These are phyloP conservation scores for Metschnikowia hibisci DNA, from an alignment of 805 yeast species.

Conservation along the genomic window DNA sequence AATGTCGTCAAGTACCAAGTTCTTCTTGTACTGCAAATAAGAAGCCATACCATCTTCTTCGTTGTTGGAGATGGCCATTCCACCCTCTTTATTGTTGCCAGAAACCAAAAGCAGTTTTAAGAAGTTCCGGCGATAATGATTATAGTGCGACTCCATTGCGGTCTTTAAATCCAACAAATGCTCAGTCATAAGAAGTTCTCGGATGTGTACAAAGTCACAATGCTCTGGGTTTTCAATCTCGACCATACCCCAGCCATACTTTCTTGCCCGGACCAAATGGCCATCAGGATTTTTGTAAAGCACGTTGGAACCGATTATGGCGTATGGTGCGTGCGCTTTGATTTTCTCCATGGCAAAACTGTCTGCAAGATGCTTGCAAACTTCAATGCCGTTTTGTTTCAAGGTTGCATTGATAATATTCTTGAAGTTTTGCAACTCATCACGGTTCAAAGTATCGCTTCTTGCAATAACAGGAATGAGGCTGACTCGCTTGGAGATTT, in stretches of 20 bases:
- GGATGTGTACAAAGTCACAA: constrained; percentile 70
- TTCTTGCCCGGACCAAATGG: constrained; percentile 49
- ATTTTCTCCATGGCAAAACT: constrained; percentile 28
- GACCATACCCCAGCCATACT: constrained; percentile 80
- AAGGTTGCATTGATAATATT: constrained; percentile 47
- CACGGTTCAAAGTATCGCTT: constrained; percentile 66
- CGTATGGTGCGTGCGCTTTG: constrained; percentile 55
- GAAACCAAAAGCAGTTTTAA: constrained; percentile 45
- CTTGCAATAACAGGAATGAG: constrained; percentile 79
- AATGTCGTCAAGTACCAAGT: constrained; percentile 14
- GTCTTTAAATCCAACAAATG: constrained; percentile 73
- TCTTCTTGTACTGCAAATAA: constrained; percentile 15
- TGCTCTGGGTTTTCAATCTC: constrained; percentile 75
- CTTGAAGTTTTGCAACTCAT: constrained; percentile 55
- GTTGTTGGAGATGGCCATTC: not conserved
- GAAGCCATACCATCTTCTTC: constrained; percentile 20
- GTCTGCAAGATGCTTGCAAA: constrained; percentile 30
- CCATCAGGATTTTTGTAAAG: constrained; percentile 23
- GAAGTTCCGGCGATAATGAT: constrained; percentile 58
- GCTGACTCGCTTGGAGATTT: constrained; percentile 67
- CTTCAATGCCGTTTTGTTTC: constrained; percentile 48
- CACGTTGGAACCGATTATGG: constrained; percentile 65
- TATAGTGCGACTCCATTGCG: constrained; percentile 78
- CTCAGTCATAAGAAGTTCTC: constrained; percentile 60
- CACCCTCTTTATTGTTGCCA: constrained; percentile 7